A percentile compares a stretch with the other conserved stretches of the same genome.
phyloP scores from a whole-genome alignment of 371 early-diverging fungal genomes.

The Apophysomyces elegans region DNA sequence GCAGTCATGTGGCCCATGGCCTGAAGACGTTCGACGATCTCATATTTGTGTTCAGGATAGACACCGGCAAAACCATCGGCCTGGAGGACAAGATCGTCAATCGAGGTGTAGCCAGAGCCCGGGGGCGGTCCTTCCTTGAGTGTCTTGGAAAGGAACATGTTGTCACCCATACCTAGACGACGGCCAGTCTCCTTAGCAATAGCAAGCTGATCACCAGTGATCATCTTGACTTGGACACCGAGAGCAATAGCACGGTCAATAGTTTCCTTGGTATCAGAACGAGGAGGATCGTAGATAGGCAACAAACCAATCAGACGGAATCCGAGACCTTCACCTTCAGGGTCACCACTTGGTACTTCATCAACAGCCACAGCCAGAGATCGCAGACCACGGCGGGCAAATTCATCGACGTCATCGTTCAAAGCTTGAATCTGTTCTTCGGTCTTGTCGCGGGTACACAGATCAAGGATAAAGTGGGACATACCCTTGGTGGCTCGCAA shows the following conservation, averaged over 20 bases:
- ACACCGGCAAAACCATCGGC: constrained; percentile 92
- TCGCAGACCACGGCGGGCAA: constrained; percentile 86
- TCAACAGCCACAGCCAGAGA: constrained; percentile 80
- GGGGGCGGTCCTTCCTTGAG: constrained; percentile 75
- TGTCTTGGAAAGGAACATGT: constrained; percentile 78
- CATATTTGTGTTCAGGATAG: constrained; percentile 93
- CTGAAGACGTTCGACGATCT: constrained; percentile 92
- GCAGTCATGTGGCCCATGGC: constrained; percentile 80
- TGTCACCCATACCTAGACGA: constrained; percentile 76
- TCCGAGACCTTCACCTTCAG: constrained; percentile 56
- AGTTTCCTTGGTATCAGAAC: constrained; percentile 82
- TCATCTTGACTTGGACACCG: constrained; percentile 95
- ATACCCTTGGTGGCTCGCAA: constrained; percentile 78
- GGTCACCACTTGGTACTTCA: constrained; percentile 57
- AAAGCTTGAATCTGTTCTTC: constrained; percentile 59
- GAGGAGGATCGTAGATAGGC: constrained; percentile 91
- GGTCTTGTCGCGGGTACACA: constrained; percentile 73
- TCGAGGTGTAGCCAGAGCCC: constrained; percentile 71
- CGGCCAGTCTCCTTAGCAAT: constrained; percentile 90
- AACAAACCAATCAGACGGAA: constrained; percentile 69
- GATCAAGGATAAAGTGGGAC: constrained; percentile 75
- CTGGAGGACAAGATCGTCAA: constrained; percentile 81
- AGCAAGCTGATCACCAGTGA: constrained; percentile 94
- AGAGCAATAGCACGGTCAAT: constrained; percentile 85
- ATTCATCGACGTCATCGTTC: constrained; percentile 76